A percentile compares a stretch with the other conserved stretches of the same genome.
Evolutionary conservation across 148 eudicot genomes (phyloP).

Genomic region (Silene uniflora): DNA sequence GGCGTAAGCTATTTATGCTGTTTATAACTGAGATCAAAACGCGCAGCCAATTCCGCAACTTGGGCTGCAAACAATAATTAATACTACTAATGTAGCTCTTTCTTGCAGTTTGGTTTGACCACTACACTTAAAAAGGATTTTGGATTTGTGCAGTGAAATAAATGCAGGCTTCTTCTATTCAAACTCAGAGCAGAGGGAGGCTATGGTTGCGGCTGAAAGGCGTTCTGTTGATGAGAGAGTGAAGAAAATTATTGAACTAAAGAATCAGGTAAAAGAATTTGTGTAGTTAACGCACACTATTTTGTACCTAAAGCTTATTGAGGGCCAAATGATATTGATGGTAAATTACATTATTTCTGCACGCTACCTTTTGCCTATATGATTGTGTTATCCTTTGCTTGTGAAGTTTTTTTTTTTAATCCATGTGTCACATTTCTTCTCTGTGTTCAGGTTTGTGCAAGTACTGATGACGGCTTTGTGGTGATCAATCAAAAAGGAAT

Average conservation of each 20-base stretch:
- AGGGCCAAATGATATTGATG: too few relatives aligned
- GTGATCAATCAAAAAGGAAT: constrained; percentile 95
- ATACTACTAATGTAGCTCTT: too few relatives aligned
- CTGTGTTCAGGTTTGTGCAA: constrained; percentile 68
- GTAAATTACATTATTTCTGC: too few relatives aligned
- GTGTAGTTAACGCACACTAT: background rate
- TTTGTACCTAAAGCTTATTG: background rate
- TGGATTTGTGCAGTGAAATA: constrained; percentile 67
- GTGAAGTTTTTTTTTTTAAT: background rate
- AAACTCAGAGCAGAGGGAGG: constrained; percentile 93
- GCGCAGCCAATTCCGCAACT: background rate
- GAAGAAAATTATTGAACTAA: constrained; percentile 77
- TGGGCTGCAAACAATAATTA: too few relatives aligned
- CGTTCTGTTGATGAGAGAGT: constrained; percentile 95
- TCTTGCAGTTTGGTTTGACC: too few relatives aligned
- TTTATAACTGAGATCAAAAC: constrained; percentile 8
- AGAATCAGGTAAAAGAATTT: constrained; percentile 64
- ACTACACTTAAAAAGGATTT: background rate
- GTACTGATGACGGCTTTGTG: constrained; percentile 68
- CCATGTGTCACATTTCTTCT: background rate
- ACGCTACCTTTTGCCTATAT: too few relatives aligned
- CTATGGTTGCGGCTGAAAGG: constrained; percentile 98
- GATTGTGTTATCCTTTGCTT: too few relatives aligned
- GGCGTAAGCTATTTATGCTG: too few relatives aligned
- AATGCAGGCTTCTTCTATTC: constrained; percentile 99